These are phyloP conservation scores for Zasmidium cellare DNA, from an alignment of 2,329 filamentous ascomycete genomes.

Conservation along the genomic window DNA sequence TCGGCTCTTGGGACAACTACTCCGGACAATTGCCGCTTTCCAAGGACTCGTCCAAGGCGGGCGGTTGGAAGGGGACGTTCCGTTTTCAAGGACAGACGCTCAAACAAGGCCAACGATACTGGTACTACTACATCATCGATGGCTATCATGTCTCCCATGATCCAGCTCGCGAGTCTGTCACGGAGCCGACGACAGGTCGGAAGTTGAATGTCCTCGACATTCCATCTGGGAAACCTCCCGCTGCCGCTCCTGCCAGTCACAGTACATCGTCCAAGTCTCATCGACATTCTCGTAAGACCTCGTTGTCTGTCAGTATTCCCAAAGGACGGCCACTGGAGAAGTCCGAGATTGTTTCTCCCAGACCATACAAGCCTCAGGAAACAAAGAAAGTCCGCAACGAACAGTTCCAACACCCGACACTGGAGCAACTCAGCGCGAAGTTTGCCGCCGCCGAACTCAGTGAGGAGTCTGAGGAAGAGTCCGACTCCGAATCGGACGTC, in stretches of 20 bases:
- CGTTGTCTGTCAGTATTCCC: slow-evolving; percentile 64
- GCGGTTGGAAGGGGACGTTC: slow-evolving; percentile 94
- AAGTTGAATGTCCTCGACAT: slow-evolving; percentile 98
- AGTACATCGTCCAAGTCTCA: slow-evolving; percentile 37
- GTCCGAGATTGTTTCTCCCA: slow-evolving; percentile 87
- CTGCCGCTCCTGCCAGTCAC: slow-evolving; percentile 40
- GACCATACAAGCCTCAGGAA: slow-evolving; percentile 83
- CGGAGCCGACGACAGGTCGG: slow-evolving; percentile 94
- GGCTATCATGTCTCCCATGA: slow-evolving; percentile 98
- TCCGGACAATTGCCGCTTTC: slow-evolving; percentile 89
- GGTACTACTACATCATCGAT: slow-evolving; percentile 99
- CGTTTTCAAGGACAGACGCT: slow-evolving; percentile 87
- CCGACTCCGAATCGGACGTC: slow-evolving; percentile 43
- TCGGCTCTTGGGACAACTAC: slow-evolving; percentile 99
- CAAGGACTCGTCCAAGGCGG: slow-evolving; percentile 79
- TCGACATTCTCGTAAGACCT: slow-evolving; percentile 49
- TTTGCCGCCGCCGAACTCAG: slow-evolving; percentile 55
- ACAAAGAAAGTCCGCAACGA: slow-evolving; percentile 83
- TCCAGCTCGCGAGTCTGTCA: slow-evolving; percentile 82
- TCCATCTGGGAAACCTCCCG: slow-evolving; percentile 53
- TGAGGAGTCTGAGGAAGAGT: slow-evolving; percentile 65
- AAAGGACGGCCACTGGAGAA: slow-evolving; percentile 87
- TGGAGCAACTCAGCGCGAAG: slow-evolving; percentile 70
- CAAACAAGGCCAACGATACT: slow-evolving; percentile 89
- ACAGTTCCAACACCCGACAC: slow-evolving; percentile 72